phyloP scores from a whole-genome alignment of 257 asterid species.

The Craterostigma plantagineum region DNA sequence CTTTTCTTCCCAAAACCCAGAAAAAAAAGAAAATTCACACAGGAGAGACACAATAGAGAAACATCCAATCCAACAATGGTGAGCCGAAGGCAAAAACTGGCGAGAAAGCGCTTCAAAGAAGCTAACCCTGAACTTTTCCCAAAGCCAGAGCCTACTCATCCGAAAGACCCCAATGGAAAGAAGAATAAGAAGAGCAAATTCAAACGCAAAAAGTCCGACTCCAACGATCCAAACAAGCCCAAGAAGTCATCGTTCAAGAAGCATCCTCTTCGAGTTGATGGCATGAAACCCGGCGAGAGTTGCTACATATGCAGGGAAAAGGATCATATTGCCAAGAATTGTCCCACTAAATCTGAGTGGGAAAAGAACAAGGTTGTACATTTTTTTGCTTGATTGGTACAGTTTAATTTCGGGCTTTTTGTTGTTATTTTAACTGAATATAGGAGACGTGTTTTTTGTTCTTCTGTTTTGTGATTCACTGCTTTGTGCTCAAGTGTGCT shows the following conservation, averaged over 20 bases:
- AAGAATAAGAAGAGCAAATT: slow-evolving; percentile 31
- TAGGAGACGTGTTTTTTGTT: too few species aligned
- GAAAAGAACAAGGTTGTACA: slow-evolving; percentile 68
- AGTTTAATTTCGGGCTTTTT: not conserved
- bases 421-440: not conserved
- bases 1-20: too few species aligned
- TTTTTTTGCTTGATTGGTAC: not conserved
- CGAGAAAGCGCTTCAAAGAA: slow-evolving; percentile 40
- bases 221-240: slow-evolving; percentile 21
- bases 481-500: too few species aligned
- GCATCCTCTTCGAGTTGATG: slow-evolving; percentile 72
- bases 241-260: slow-evolving; percentile 22
- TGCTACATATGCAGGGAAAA: slow-evolving; percentile 63
- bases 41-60: too few species aligned
- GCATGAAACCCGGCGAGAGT: slow-evolving; percentile 97
- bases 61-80: slow-evolving; percentile 37
- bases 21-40: too few species aligned
- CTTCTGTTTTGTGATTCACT: too few species aligned
- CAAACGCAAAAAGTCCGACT: slow-evolving; percentile 32
- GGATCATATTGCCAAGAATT: slow-evolving; percentile 71
- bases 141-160: slow-evolving; percentile 45
- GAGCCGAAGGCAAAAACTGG: slow-evolving; percentile 51
- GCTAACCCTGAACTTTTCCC: slow-evolving; percentile 64
- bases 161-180: slow-evolving; percentile 40
- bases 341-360: slow-evolving; percentile 71